Conservation (phyloP, 2,329 filamentous ascomycete species). For the Xylaria sp. region DNA sequence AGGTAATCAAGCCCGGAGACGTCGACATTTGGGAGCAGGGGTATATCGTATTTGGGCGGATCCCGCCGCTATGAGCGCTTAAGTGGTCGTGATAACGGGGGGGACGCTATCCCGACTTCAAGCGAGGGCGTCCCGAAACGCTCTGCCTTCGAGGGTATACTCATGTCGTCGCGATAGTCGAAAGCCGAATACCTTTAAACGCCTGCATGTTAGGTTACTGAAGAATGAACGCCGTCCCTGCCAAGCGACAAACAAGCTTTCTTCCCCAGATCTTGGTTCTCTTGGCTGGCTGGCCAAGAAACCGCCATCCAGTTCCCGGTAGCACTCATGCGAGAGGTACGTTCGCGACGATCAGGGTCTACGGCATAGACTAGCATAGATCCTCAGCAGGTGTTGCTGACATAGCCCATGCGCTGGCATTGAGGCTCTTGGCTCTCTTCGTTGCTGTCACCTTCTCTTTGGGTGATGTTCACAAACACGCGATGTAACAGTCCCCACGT, state of each 20-base stretch:
- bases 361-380: slow-evolving; percentile 8
- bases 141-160: background rate
- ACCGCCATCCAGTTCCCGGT: background rate
- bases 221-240: slow-evolving; percentile 10
- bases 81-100: slow-evolving; percentile 8
- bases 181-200: background rate
- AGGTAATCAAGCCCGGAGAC: slow-evolving; percentile 6
- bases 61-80: slow-evolving; percentile 16
- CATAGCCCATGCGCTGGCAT: background rate
- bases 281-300: slow-evolving; percentile 22
- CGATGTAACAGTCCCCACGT: slow-evolving; percentile 12
- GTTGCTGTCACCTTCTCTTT: slow-evolving; percentile 22
- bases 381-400: slow-evolving; percentile 6
- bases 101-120: background rate
- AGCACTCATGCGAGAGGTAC: background rate
- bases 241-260: slow-evolving; percentile 26
- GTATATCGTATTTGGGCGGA: slow-evolving; percentile 10
- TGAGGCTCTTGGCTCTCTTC: slow-evolving; percentile 14
- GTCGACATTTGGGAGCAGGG: slow-evolving; percentile 21
- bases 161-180: background rate
- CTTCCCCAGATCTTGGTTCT: slow-evolving; percentile 7
- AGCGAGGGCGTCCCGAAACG: background rate
- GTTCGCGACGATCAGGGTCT: background rate
- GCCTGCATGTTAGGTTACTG: background rate
- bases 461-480: background rate